Conservation (phyloP, 768 basidiomycete genomes). For the Tricholoma sp. region DNA sequence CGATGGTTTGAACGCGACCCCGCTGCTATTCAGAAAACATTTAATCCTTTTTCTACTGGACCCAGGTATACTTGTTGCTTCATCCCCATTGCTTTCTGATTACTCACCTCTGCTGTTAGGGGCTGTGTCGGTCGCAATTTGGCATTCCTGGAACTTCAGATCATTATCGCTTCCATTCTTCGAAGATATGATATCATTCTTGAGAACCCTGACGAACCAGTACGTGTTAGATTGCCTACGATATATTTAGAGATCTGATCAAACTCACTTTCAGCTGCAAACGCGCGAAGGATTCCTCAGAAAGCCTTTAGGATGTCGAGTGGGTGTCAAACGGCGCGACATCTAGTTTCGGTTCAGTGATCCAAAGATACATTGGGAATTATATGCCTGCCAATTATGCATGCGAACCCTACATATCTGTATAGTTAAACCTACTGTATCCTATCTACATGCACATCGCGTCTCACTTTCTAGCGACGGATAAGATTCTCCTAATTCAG, state of each 20-base stretch:
- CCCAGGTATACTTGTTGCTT: slow-evolving; percentile 48
- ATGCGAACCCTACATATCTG: no score
- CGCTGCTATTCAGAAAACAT: slow-evolving; percentile 58
- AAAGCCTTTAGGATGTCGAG: slow-evolving; percentile 69
- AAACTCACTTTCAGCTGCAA: slow-evolving; percentile 41
- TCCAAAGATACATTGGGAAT: no score
- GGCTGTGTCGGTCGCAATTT: slow-evolving; percentile 84
- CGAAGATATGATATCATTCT: slow-evolving; percentile 73
- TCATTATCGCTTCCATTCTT: slow-evolving; percentile 79
- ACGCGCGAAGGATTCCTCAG: slow-evolving; percentile 85
- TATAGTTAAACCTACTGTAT: no score
- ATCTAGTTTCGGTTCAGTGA: background rate
- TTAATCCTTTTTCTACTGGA: slow-evolving; percentile 84
- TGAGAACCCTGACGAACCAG: slow-evolving; percentile 50
- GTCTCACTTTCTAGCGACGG: background rate
- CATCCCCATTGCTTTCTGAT: background rate
- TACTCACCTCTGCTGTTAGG: slow-evolving; percentile 27
- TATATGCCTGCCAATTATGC: no score
- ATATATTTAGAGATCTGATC: background rate
- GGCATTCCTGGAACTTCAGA: slow-evolving; percentile 71
- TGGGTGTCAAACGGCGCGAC: slow-evolving; percentile 68
- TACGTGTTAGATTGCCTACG: slow-evolving; percentile 25
- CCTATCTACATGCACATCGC: no score
- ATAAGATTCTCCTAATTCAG: background rate
- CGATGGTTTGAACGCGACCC: slow-evolving; percentile 77